Evolutionary conservation across 1,284 basidiomycete genomes (phyloP).

Genomic region (Rhizopogon parksii): DNA sequence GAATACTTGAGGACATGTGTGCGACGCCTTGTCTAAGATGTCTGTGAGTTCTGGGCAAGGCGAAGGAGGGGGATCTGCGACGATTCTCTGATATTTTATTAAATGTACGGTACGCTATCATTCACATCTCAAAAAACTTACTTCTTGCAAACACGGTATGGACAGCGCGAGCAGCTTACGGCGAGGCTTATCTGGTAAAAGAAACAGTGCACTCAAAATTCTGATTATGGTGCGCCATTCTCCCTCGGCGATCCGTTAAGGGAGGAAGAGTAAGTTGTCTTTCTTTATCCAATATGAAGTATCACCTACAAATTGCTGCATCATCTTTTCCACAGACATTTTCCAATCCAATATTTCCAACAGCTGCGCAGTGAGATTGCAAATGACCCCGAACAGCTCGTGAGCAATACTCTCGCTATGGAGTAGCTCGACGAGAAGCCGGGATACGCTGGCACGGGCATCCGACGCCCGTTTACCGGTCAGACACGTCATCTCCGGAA

Average conservation of each 20-base stretch:
- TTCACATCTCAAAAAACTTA: conserved; percentile 24
- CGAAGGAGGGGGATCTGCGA: conserved; percentile 41
- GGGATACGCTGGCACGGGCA: conserved; percentile 20
- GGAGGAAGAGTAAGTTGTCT: conserved; percentile 3
- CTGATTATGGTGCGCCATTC: conserved; percentile 38
- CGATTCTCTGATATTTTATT: conserved; percentile 32
- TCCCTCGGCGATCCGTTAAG: conserved; percentile 33
- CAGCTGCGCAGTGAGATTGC: background rate
- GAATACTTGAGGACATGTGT: conserved; percentile 56
- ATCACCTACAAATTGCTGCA: conserved; percentile 36
- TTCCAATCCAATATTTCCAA: conserved; percentile 31
- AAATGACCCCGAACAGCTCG: background rate
- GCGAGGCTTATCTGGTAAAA: conserved; percentile 41
- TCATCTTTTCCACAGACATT: conserved; percentile 32
- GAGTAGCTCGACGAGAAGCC: conserved; percentile 1
- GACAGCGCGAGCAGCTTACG: conserved; percentile 32
- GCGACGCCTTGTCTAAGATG: conserved; percentile 46
- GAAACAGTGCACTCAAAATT: conserved; percentile 36
- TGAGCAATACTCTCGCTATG: background rate
- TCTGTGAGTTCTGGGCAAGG: conserved; percentile 40
- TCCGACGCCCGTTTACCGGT: conserved; percentile 17
- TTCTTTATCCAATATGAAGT: background rate
- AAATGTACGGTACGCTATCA: conserved; percentile 18
- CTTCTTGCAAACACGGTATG: conserved; percentile 50
- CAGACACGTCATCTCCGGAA: conserved; percentile 43